Percentiles rank a stretch among this genome's conserved stretches.
Evolutionary conservation across 2,329 filamentous ascomycete species (phyloP).

Genomic region (Huntiella savannae): DNA sequence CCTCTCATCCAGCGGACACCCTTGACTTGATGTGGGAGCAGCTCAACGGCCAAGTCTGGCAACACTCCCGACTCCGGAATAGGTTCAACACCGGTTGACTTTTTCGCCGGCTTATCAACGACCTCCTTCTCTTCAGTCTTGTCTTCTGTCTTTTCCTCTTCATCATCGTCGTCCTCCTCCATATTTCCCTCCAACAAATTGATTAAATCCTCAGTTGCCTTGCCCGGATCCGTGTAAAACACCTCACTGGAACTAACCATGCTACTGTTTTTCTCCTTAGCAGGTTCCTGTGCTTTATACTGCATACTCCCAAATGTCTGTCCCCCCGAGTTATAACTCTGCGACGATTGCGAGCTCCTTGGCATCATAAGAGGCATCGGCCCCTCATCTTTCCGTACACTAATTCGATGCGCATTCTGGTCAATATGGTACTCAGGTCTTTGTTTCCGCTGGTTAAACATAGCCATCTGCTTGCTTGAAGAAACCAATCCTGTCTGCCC

Average conservation of each 20-base stretch:
- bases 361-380: slow-evolving; percentile 14
- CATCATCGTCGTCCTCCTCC: slow-evolving; percentile 44
- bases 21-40: slow-evolving; percentile 85
- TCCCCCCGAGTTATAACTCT: not conserved
- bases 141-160: not conserved
- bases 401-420: slow-evolving; percentile 26
- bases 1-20: slow-evolving; percentile 91
- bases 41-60: slow-evolving; percentile 67
- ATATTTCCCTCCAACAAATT: slow-evolving; percentile 65
- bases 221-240: slow-evolving; percentile 49
- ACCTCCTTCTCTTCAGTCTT: too few species aligned
- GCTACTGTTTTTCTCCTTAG: slow-evolving; percentile 6
- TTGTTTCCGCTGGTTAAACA: slow-evolving; percentile 35
- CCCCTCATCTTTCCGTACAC: slow-evolving; percentile 18
- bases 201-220: slow-evolving; percentile 61
- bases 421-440: slow-evolving; percentile 39
- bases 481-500: slow-evolving; percentile 22
- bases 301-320: slow-evolving; percentile 10
- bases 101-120: not conserved
- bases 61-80: slow-evolving; percentile 25
- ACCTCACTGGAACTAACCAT: slow-evolving; percentile 18
- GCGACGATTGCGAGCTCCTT: slow-evolving; percentile 1
- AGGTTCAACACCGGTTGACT: not conserved
- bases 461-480: slow-evolving; percentile 34
- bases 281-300: slow-evolving; percentile 4